phyloP scores from a whole-genome alignment of 176 grass and related monocot genomes.

The Phoenix roebelenii region DNA sequence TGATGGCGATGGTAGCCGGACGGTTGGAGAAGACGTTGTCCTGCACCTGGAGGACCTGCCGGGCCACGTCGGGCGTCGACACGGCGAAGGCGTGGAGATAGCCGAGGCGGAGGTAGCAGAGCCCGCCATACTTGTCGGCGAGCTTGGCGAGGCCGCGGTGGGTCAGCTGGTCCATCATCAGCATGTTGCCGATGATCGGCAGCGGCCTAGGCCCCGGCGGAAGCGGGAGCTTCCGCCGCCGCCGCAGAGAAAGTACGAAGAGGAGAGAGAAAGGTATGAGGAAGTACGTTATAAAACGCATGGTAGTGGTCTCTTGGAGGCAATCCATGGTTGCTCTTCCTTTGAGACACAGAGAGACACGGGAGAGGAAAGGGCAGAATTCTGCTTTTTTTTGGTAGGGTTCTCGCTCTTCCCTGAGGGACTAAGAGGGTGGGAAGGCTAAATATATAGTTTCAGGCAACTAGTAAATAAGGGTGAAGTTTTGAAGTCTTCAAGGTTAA shows the following conservation, averaged over 20 bases:
- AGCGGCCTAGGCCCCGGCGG: conserved; percentile 67
- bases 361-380: too few relatives aligned
- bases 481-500: too few relatives aligned
- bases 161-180: conserved; percentile 87
- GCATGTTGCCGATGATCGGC: conserved; percentile 90
- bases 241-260: conserved; percentile 10
- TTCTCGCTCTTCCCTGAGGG: too few relatives aligned
- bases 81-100: conserved; percentile 55
- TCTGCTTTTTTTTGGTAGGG: too few relatives aligned
- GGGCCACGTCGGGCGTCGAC: conserved; percentile 73
- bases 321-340: conserved; percentile 25
- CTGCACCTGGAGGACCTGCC: conserved; percentile 78
- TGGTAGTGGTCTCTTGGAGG: conserved; percentile 43
- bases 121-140: conserved; percentile 51
- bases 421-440: too few relatives aligned
- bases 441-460: too few relatives aligned
- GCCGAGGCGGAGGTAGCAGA: conserved; percentile 59
- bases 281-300: conserved; percentile 11
- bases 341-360: too few relatives aligned
- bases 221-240: conserved; percentile 28
- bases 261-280: conserved; percentile 21
- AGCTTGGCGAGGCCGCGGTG: conserved; percentile 81
- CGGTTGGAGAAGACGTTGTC: conserved; percentile 89
- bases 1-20: conserved; percentile 67
- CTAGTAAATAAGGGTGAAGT: too few relatives aligned